Evolutionary conservation across 2,329 filamentous ascomycete species (phyloP), one percentile per base, ranked within the genome.

Genomic region (Alternaria conjuncta): DNA sequence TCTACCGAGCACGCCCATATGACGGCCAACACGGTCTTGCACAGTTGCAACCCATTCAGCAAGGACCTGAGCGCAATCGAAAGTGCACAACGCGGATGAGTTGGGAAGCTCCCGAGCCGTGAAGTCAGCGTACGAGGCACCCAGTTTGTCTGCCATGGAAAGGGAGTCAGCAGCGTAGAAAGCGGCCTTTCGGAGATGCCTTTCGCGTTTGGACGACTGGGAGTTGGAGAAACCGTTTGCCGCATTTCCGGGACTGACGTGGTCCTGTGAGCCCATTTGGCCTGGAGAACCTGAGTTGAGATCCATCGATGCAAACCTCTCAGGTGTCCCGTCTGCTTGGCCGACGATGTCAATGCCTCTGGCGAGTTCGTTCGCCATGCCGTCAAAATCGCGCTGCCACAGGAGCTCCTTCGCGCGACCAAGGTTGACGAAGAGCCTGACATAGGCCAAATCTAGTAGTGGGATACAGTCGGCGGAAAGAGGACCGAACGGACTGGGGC

Each of bases 101-200:
- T 97, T 87, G 0, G 96, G 94, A 12, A 98, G 85, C 75, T 97
- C 94, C 47, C 93, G 87, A 57, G 92, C 94, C 1, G 90, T 91
- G 65, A 92, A 90, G 67, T 97, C 94, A 8, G 92, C 90, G 80
- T 95, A 96, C 0, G 92, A 93, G 26, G 95, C 88, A 1, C 93
- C 93, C 12, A 96, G 86, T 75, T 92, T 94, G 78, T 96, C 92
- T 2, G 93, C 91, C 88, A 96, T 96, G 26, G 90, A 89, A 9
- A 99, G 87, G 0, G 94, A 97, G 78, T 97, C 94, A 1, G 93
- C 94, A 1, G 96, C 96, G 75, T 97, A 97, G 76, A 94, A 96
- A 0, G 95, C 96, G n/a, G 96, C 96, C 78, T 95, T 96, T 46
- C 95, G 90, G 20, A 98, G 85, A 74, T 97, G 93, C 68, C 90